Evolutionary conservation across 2,329 filamentous ascomycete species (phyloP).

Genomic region (Calonectria multiphialidica): DNA sequence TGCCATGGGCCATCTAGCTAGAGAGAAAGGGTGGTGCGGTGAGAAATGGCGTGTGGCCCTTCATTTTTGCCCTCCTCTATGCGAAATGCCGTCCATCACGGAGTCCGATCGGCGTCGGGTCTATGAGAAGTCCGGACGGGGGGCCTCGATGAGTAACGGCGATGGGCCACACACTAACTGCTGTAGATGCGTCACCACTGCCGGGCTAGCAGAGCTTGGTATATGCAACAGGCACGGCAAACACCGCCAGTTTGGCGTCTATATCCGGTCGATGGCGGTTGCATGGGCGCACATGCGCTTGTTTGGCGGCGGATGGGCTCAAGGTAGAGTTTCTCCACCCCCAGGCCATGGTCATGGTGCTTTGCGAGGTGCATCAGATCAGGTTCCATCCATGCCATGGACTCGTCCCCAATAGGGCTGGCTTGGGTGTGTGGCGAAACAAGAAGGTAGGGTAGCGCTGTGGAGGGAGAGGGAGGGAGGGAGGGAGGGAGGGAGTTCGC

Average conservation of each 20-base stretch:
- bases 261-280: constrained; percentile 29
- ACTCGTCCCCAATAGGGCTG: constrained; percentile 10
- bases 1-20: too few species aligned
- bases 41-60: background rate
- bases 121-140: constrained; percentile 39
- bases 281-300: background rate
- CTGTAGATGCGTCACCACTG: constrained; percentile 12
- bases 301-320: background rate
- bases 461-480: background rate
- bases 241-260: constrained; percentile 25
- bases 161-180: background rate
- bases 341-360: constrained; percentile 5
- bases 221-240: constrained; percentile 16
- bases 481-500: background rate
- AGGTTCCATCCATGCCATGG: background rate
- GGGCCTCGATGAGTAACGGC: background rate
- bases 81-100: constrained; percentile 30
- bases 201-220: background rate
- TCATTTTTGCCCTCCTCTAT: background rate
- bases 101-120: constrained; percentile 44
- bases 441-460: too few species aligned
- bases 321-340: constrained; percentile 6
- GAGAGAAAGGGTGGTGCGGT: background rate
- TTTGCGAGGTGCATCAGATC: constrained; percentile 1
- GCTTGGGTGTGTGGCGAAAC: background rate